Conservation (phyloP, 2,329 filamentous ascomycete species). For the Cercospora janseana region DNA sequence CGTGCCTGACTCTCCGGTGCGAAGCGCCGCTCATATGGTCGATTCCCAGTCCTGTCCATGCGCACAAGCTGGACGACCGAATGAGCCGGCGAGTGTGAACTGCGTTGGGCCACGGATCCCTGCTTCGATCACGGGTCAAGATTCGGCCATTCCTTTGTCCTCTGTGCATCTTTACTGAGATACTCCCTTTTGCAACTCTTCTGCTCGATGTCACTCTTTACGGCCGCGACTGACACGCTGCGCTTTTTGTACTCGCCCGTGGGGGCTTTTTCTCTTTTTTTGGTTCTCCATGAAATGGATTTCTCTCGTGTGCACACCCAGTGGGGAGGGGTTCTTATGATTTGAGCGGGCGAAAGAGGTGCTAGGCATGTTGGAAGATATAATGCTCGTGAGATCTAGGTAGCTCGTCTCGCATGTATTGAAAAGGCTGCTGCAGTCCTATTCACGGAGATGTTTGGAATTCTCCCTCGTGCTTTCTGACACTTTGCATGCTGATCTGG, state of each 20-base stretch:
- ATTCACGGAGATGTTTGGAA: no score
- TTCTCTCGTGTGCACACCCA: no score
- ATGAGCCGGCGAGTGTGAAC: no score
- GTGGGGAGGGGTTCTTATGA: not conserved
- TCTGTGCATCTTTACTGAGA: slow-evolving; percentile 19
- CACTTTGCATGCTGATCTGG: not conserved
- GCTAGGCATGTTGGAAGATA: slow-evolving; percentile 9
- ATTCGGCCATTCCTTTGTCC: not conserved
- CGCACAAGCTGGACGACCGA: slow-evolving; percentile 24
- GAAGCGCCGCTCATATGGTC: slow-evolving; percentile 22
- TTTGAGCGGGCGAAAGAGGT: not conserved
- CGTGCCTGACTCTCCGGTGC: slow-evolving; percentile 23
- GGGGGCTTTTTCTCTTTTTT: no score
- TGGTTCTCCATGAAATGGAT: no score
- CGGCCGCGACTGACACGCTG: slow-evolving; percentile 17
- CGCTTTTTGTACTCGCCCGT: slow-evolving; percentile 11
- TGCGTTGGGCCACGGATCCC: no score
- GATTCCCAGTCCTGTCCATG: slow-evolving; percentile 23
- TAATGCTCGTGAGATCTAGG: slow-evolving; percentile 6
- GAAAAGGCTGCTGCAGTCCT: not conserved
- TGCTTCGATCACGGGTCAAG: not conserved
- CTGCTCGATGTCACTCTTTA: slow-evolving; percentile 22
- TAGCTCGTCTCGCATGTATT: slow-evolving; percentile 8
- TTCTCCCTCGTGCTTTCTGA: not conserved
- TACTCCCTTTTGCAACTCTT: slow-evolving; percentile 24